phyloP scores from a whole-genome alignment of 2,329 filamentous ascomycete genomes.

The Lojkania enalia region DNA sequence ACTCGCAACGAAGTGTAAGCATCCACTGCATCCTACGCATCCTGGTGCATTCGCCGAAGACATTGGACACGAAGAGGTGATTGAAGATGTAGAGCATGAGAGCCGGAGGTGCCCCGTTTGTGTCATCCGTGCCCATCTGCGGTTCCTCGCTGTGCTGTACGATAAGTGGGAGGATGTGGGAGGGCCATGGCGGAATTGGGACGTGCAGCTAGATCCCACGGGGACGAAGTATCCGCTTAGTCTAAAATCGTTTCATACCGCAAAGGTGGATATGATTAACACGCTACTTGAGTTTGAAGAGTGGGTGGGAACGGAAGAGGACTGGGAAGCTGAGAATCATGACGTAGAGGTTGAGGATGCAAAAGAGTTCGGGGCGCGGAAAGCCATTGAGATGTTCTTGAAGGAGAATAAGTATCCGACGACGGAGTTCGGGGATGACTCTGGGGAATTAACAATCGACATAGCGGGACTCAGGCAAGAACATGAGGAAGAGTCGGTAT shows the following conservation, averaged over 20 bases:
- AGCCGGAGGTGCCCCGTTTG: conserved; percentile 13
- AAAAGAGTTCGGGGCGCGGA: conserved; percentile 3
- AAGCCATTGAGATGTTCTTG: conserved; percentile 2
- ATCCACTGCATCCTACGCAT: conserved; percentile 1
- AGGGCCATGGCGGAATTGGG: conserved; percentile 14
- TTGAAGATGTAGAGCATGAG: not conserved
- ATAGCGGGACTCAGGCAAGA: not conserved
- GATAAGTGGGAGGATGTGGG: conserved; percentile 11
- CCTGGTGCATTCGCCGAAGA: not conserved
- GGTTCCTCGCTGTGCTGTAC: conserved; percentile 8
- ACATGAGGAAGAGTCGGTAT: not conserved
- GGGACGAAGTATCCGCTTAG: not conserved
- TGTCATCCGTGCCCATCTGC: conserved; percentile 10
- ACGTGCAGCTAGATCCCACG: not conserved
- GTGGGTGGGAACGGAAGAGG: conserved; percentile 2
- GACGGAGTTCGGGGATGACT: not conserved
- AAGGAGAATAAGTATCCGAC: conserved; percentile 5
- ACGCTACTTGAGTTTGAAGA: conserved; percentile 1
- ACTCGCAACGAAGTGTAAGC: not conserved
- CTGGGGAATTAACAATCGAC: not conserved
- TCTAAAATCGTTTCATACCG: conserved; percentile 4
- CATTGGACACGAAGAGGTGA: not conserved
- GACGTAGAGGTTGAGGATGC: conserved; percentile 2
- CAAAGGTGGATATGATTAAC: conserved; percentile 13
- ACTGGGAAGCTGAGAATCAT: conserved; percentile 5